A percentile compares a stretch with the other conserved stretches of the same genome.
Evolutionary conservation across 148 eudicot species (phyloP).

Genomic region (Silene conica): DNA sequence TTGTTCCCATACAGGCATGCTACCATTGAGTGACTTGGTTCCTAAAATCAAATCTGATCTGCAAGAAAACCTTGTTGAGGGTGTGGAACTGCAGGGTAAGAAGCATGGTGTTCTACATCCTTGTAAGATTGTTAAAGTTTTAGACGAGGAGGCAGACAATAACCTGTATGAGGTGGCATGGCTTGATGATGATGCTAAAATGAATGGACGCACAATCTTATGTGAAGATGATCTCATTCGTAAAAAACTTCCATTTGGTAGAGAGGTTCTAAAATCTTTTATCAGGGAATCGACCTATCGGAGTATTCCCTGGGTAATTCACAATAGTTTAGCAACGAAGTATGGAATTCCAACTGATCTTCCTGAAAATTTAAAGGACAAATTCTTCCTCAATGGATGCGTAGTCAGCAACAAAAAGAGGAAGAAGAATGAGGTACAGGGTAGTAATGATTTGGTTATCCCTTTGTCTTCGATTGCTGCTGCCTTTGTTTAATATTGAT

Average conservation of each 20-base stretch:
- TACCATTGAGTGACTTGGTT: conserved; percentile 65
- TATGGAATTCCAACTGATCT: conserved; percentile 73
- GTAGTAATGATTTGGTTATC: not conserved
- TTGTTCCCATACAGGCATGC: conserved; percentile 61
- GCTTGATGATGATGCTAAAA: conserved; percentile 59
- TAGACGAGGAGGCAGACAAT: conserved; percentile 46
- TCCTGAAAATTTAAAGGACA: conserved; percentile 59
- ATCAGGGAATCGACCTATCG: conserved; percentile 87
- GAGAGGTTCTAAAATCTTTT: conserved; percentile 77
- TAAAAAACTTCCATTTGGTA: conserved; percentile 71
- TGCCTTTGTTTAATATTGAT: not conserved
- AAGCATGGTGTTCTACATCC: conserved; percentile 56
- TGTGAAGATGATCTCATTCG: conserved; percentile 65
- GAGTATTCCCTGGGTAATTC: conserved; percentile 89
- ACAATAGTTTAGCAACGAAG: conserved; percentile 63
- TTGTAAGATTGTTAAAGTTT: conserved; percentile 65
- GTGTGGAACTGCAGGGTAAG: conserved; percentile 63
- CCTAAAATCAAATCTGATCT: conserved; percentile 53
- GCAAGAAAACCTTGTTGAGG: conserved; percentile 62
- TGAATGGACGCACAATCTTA: conserved; percentile 50
- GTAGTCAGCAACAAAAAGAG: conserved; percentile 57
- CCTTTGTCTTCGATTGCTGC: not conserved
- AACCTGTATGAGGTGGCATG: conserved; percentile 75
- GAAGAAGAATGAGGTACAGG: conserved; percentile 49
- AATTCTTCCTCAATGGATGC: conserved; percentile 48